phyloP scores from a whole-genome alignment of 2,329 filamentous ascomycete genomes.

The Thielaviopsis punctulata region DNA sequence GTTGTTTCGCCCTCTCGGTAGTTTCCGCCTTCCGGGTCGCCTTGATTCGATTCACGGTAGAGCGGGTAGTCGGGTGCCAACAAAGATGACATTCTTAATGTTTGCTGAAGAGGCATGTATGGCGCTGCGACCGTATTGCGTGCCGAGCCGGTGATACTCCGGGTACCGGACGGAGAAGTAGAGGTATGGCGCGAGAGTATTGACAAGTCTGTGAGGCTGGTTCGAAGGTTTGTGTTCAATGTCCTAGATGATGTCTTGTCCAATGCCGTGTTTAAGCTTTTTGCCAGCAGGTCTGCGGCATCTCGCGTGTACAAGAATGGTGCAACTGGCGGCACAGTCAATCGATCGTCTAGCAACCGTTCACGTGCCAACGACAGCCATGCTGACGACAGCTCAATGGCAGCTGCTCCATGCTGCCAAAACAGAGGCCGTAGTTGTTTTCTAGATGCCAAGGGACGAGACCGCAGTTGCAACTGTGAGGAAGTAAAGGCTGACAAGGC shows the following conservation, averaged over 20 bases:
- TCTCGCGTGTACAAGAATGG: slow-evolving; percentile 3
- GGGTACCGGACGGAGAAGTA: background rate
- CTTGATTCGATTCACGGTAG: background rate
- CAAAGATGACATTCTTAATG: background rate
- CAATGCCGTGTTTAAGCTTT: no score
- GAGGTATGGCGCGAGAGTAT: background rate
- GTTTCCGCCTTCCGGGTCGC: slow-evolving; percentile 1
- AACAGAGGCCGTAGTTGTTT: slow-evolving; percentile 9
- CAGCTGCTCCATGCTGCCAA: slow-evolving; percentile 10
- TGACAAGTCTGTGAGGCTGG: background rate
- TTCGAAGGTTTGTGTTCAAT: background rate
- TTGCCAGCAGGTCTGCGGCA: background rate
- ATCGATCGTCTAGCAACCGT: background rate
- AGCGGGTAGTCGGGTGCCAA: slow-evolving; percentile 4
- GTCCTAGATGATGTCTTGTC: no score
- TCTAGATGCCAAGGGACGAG: slow-evolving; percentile 1
- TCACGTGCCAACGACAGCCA: slow-evolving; percentile 7
- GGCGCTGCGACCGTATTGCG: background rate
- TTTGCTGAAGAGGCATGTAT: background rate
- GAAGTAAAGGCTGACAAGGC: slow-evolving; percentile 4
- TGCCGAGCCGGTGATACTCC: slow-evolving; percentile 2
- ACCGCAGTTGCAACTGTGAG: background rate
- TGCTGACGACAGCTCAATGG: slow-evolving; percentile 9
- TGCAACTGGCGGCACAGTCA: background rate
- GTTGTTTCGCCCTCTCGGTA: background rate